Evolutionary conservation across 257 asterid species (phyloP), one percentile per base, ranked within the genome.

Genomic region (Scutellaria galericulata): DNA sequence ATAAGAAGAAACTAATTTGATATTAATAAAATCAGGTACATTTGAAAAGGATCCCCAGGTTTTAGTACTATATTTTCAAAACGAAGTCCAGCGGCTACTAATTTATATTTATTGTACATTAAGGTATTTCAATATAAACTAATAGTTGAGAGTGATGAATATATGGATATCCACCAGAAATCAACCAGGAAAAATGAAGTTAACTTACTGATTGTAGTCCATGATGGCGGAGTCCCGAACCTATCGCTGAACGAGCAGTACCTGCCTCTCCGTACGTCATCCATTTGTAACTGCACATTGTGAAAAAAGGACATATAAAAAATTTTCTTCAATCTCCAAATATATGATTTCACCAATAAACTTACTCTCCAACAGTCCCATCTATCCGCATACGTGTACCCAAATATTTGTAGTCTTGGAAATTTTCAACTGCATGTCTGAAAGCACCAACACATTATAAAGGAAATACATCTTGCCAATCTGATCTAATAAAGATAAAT

Each of bases 361-460:
- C 99, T 85, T 89, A 94, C 99, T 94, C 99, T 82, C 97, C 99
- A 66, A 91, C 85, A 46, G 92, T 94, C 65, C 97, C 99, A 86
- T 94, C 99, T 63, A 83, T 77, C 44, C 97, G 89, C 68, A 89
- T 80, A 45, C 99, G 99, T 37, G 96, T 82, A 44, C 99, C 99
- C 86, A 94, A 77, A 83, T 94, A 94, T 79, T 94, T 89, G 86
- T 89, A 82, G 77, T 94, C 97, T 83, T 77, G 90, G 81, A 83
- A 94, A 64, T 76, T 71, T 73, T 91, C 88, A 71, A 80, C 89
- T 42, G 99, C 89, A 68, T 89, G 93, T 70, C 99, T 91, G 84
- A 68, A 74, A 66, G 61, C 54, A 72, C 71, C 75, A 74, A 63
- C 7, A 61, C 57, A 48, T 58, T 59, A 62, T 10, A 20, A 65